Percentiles rank a stretch among this genome's conserved stretches.
phyloP scores from a whole-genome alignment of 306 rosid species.

The Vigna reflexopilosa region DNA sequence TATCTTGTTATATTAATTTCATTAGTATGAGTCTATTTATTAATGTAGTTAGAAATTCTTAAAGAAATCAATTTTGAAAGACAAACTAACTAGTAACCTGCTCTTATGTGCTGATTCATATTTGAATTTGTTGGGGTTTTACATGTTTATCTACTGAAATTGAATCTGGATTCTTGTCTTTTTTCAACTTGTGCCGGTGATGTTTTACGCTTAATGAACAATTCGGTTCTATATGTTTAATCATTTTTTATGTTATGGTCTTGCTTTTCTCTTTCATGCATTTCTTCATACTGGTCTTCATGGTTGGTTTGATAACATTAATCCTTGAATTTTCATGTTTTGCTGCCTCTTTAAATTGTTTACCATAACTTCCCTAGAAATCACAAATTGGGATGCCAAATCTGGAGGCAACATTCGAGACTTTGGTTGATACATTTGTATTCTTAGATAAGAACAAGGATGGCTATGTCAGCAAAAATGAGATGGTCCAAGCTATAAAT shows the following conservation, averaged over 20 bases:
- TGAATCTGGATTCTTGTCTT: conserved; percentile 19
- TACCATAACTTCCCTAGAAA: conserved; percentile 71
- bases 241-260: conserved; percentile 1
- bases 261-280: conserved; percentile 31
- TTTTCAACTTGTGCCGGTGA: conserved; percentile 7
- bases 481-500: conserved; percentile 89
- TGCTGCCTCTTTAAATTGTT: conserved; percentile 39
- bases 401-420: conserved; percentile 87
- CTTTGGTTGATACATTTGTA: conserved; percentile 86
- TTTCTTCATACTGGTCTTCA: conserved; percentile 29
- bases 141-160: conserved; percentile 6
- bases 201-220: conserved; percentile 2
- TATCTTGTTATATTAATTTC: conserved; percentile 30
- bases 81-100: not conserved
- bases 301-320: conserved; percentile 29
- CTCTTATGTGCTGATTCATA: conserved; percentile 15
- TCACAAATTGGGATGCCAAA: conserved; percentile 70
- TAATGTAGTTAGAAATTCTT: conserved; percentile 10
- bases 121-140: conserved; percentile 39
- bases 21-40: conserved; percentile 23
- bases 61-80: conserved; percentile 10
- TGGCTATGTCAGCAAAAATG: conserved; percentile 90
- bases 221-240: conserved; percentile 17
- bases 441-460: conserved; percentile 97
- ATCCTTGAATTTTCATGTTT: conserved; percentile 35